phyloP scores from a whole-genome alignment of 768 basidiomycete genomes.

The Leccinum rimulosum region DNA sequence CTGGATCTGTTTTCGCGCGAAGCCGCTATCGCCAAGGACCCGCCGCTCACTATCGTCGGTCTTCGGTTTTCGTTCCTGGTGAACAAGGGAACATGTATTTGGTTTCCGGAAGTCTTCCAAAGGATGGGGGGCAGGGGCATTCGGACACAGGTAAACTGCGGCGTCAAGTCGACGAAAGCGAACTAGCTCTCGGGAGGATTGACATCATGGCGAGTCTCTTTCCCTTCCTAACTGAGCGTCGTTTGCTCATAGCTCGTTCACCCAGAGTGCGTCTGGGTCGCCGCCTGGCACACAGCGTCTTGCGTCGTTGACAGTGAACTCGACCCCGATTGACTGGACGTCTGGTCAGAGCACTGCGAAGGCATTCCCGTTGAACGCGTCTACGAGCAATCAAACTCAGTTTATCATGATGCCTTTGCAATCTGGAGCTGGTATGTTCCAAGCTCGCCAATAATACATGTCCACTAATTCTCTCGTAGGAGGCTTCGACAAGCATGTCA shows the following conservation, averaged over 20 bases:
- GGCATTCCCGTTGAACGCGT: slow-evolving; percentile 46
- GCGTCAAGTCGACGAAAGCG: slow-evolving; percentile 13
- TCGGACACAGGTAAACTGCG: slow-evolving; percentile 1
- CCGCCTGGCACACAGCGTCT: slow-evolving; percentile 12
- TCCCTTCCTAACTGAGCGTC: not conserved
- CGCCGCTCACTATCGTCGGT: slow-evolving; percentile 12
- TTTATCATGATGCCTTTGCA: slow-evolving; percentile 38
- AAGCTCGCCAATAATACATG: not conserved
- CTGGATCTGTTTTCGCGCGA: slow-evolving; percentile 21
- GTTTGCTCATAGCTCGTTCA: not conserved
- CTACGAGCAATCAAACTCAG: slow-evolving; percentile 44
- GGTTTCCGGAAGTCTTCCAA: slow-evolving; percentile 15
- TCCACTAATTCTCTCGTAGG: slow-evolving; percentile 11
- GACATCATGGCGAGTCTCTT: slow-evolving; percentile 45
- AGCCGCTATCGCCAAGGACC: slow-evolving; percentile 17
- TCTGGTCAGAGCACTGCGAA: slow-evolving; percentile 27
- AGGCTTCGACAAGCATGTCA: slow-evolving; percentile 33
- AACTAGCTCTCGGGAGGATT: slow-evolving; percentile 40
- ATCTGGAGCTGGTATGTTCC: slow-evolving; percentile 13
- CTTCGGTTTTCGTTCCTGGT: slow-evolving; percentile 23
- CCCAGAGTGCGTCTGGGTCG: slow-evolving; percentile 8
- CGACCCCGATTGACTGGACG: slow-evolving; percentile 27
- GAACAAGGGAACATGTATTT: slow-evolving; percentile 28
- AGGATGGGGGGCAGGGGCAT: not conserved
- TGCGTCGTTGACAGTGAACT: slow-evolving; percentile 23